Conservation (phyloP, 768 basidiomycete genomes). For the Mycena rebaudengoi region DNA sequence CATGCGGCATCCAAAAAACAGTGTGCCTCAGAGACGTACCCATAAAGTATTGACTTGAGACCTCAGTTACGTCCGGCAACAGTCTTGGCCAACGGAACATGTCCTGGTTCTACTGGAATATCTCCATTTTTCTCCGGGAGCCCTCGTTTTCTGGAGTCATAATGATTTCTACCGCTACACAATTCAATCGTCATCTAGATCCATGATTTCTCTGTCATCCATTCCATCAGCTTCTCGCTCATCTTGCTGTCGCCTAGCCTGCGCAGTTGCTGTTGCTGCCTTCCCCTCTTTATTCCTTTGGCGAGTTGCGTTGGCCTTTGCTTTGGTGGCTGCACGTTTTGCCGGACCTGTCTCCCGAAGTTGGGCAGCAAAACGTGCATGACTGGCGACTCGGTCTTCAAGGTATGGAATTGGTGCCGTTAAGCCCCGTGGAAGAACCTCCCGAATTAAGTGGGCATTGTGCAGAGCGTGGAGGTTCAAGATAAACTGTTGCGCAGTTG, state of each 20-base stretch:
- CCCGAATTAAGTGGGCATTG: not conserved
- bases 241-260: not conserved
- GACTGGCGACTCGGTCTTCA: not conserved
- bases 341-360: not conserved
- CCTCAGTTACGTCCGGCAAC: no score
- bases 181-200: not conserved
- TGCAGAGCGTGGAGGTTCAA: conserved; percentile 1
- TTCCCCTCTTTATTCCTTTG: not conserved
- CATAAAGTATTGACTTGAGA: no score
- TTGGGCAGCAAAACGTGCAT: not conserved
- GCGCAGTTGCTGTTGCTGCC: not conserved
- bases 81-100: no score
- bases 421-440: not conserved
- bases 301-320: not conserved
- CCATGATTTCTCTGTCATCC: not conserved
- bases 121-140: not conserved
- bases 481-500: not conserved
- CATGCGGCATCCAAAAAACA: no score
- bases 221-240: not conserved
- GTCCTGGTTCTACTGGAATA: not conserved
- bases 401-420: not conserved
- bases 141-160: not conserved
- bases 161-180: not conserved
- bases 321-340: not conserved
- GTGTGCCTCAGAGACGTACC: no score